Conservation (phyloP, 148 eudicot genomes). For the Rhododendron williamsianum region DNA sequence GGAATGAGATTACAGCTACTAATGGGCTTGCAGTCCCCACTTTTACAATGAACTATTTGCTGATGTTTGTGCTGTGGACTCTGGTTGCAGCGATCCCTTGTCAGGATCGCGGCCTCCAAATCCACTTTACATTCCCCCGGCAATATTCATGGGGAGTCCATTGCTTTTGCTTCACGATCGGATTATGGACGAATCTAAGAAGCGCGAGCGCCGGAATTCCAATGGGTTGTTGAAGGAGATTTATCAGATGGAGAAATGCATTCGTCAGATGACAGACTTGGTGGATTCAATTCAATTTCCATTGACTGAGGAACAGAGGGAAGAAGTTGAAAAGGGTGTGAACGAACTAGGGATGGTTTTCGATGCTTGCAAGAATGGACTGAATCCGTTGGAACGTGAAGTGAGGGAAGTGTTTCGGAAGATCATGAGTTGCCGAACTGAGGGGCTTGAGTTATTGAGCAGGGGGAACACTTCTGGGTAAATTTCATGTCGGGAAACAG, state of each 20-base stretch:
- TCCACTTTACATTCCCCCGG: conserved; percentile 45
- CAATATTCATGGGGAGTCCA: conserved; percentile 53
- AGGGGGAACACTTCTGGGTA: conserved; percentile 20
- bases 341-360: conserved; percentile 31
- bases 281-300: conserved; percentile 53
- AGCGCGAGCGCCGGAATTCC: conserved; percentile 37
- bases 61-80: conserved; percentile 56
- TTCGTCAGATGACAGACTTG: conserved; percentile 44
- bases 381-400: conserved; percentile 55
- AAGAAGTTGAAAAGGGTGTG: conserved; percentile 36
- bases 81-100: conserved; percentile 75
- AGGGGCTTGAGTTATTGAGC: conserved; percentile 46
- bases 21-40: conserved; percentile 46
- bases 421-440: conserved; percentile 53
- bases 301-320: conserved; percentile 39
- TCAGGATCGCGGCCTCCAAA: conserved; percentile 55
- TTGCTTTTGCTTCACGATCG: conserved; percentile 37
- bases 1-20: conserved; percentile 42
- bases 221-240: conserved; percentile 59
- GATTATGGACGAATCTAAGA: conserved; percentile 52
- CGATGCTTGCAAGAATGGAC: conserved; percentile 36
- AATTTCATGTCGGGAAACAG: not conserved
- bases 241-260: conserved; percentile 41
- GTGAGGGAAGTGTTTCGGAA: conserved; percentile 51
- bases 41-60: conserved; percentile 49